Base-by-base conservation (phyloP, 1,284 basidiomycete species). In the Cryptococcus neoformans region DNA sequence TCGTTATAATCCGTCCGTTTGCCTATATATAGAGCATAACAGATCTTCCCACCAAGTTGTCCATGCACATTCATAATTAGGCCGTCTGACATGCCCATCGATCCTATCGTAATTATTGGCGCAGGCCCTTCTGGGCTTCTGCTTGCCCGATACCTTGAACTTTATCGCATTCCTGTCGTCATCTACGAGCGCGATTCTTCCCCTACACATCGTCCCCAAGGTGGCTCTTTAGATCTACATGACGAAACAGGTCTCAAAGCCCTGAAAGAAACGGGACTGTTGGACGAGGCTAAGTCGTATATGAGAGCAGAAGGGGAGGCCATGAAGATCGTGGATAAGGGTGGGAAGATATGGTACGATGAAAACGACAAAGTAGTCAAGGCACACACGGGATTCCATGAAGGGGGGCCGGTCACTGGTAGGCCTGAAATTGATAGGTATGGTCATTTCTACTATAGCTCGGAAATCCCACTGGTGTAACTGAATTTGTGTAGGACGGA, bases 141-240 rank as follows among this genome's bases (percentile, higher is more conserved):
- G 28, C 28, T 28, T 4, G 28, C 28, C 28, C 28, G 28, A 28
- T 28, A 28, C 28, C 28, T 28, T 28, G 3, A 28, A 28, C 28
- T 28, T 28, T 4, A 28, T 4, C 28, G 4, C 28, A 28, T 28
- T 28, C 28, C 28, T 4, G 28, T 28, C 28, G 28, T 28, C 28
- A 28, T 28, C 28, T 28, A 28, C 28, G 28, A 28, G 28, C 28
- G 28, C 28, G 28, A 28, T 28, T 28, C 60, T 10, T 73, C 68
- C 8, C 52, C 63, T 6, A 46, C 59, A 39, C 53, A 69, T 12
- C 74, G 79, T 21, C 58, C 60, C 8, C 78, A 79, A 54, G 79
- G 79, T 16, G 80, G 80, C 9, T 67, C 73, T 9, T 72, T 81
- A 36, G 80, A 81, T 63, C 57, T 81, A 35, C 79, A 81, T 59